phyloP scores from a whole-genome alignment of 257 asterid species.

The Solanum habrochaites region DNA sequence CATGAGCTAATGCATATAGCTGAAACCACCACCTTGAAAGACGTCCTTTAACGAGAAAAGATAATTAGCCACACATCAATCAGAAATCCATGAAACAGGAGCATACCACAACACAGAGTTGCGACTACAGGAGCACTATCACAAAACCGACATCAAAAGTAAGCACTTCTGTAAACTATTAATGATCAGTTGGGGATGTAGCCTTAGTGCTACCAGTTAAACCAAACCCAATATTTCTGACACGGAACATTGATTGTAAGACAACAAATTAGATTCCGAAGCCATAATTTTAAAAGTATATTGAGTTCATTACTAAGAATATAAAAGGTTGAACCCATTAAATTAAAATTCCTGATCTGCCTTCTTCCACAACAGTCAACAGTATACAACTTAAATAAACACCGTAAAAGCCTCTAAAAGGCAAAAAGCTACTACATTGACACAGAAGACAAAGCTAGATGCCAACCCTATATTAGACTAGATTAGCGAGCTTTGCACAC shows the following conservation, averaged over 20 bases:
- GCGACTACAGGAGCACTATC: background rate
- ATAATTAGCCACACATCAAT: background rate
- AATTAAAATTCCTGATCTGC: background rate
- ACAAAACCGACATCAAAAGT: background rate
- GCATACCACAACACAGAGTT: background rate
- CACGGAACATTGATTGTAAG: background rate
- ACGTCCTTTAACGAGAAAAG: background rate
- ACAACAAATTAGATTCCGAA: background rate
- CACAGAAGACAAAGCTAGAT: background rate
- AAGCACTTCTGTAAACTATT: background rate
- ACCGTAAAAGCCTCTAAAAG: background rate
- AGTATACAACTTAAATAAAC: background rate
- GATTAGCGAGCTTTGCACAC: background rate
- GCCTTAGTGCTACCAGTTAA: background rate
- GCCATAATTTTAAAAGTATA: background rate
- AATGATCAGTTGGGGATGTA: background rate
- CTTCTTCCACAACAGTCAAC: background rate
- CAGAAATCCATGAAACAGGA: background rate
- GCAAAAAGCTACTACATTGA: background rate
- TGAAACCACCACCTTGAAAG: background rate
- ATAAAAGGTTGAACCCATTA: background rate
- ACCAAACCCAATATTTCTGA: background rate
- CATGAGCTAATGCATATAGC: background rate
- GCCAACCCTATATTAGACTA: background rate
- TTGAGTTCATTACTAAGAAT: background rate